Base-by-base conservation (phyloP, 139 green algal genomes). In the Chlamydomonas incerta region DNA sequence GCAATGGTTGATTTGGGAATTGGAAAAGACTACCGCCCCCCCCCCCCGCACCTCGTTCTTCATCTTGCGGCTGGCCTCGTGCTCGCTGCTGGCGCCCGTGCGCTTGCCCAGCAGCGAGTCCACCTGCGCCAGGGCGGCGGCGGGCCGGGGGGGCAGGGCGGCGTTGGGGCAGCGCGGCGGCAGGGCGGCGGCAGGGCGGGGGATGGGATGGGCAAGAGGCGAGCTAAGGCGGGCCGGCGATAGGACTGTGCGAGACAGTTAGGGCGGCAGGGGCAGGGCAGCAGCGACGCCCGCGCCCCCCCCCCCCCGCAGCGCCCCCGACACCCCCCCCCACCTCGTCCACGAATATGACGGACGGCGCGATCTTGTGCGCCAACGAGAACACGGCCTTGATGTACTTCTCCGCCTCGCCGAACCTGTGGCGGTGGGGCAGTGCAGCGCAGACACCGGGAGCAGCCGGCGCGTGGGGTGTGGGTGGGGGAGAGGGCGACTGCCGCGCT, bases 291-390 rank as follows among this genome's bases (percentile, higher is more conserved):
- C n/a, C n/a, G n/a, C n/a, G n/a, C n/a, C n/a, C n/a, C n/a, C n/a
- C n/a, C n/a, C n/a, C n/a, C n/a, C n/a, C n/a, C n/a, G n/a, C n/a
- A n/a, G n/a, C n/a, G n/a, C n/a, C n/a, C n/a, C n/a, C n/a, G n/a
- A n/a, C n/a, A n/a, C 21, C 34, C 71, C 18, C 34, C 71, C 93
- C 90, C 34, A 81, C 93, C 90, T 97, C 94, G 69, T 95, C 93
- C 23, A 96, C 76, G 72, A 97, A 97, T 24, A 97, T 90, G n/a
- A 97, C 94, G 41, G 90, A 93, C 24, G 94, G 94, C 58, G 90
- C 81, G 20, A 96, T 87, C 89, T 96, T 95, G 87, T 90, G 86
- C 2, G 93, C 93, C 67, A 96, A 75, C 0, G 81, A 88, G 87
- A 96, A 96, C 55, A 96, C 85, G 0, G 93, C 93, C 21, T 79